These are phyloP conservation scores for Phytophthora ohioensis DNA, from an alignment of 352 stramenopile species.

Conservation along the genomic window DNA sequence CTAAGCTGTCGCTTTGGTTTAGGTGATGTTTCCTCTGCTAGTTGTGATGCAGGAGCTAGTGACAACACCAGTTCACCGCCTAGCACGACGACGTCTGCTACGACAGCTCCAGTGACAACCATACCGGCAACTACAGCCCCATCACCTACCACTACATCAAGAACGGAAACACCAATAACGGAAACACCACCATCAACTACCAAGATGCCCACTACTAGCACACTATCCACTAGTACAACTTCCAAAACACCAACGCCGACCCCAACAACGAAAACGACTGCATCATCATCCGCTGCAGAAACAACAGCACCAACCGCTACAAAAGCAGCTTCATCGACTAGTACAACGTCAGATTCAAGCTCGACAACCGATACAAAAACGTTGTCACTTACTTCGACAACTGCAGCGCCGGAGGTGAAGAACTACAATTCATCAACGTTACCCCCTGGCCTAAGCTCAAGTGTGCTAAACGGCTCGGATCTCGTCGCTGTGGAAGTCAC, in stretches of 20 bases:
- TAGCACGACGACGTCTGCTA: background rate
- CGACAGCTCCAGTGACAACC: background rate
- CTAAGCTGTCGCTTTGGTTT: background rate
- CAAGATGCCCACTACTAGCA: background rate
- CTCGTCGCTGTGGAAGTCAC: constrained; percentile 53
- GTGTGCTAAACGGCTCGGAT: constrained; percentile 45
- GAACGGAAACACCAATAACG: background rate
- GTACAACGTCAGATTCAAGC: background rate
- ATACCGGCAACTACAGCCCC: constrained; percentile 3
- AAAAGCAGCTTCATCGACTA: background rate
- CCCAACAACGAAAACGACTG: background rate
- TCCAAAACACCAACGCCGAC: background rate
- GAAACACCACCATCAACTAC: background rate
- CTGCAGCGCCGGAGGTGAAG: constrained; percentile 26
- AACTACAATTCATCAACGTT: constrained; percentile 52
- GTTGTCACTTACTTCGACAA: constrained; percentile 6
- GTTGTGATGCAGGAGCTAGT: constrained; percentile 8
- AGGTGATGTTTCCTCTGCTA: constrained; percentile 10
- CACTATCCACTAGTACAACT: background rate
- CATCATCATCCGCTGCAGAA: background rate
- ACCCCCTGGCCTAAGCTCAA: constrained; percentile 39
- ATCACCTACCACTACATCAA: background rate
- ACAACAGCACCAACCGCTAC: background rate
- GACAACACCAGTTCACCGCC: constrained; percentile 3
- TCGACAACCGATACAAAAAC: constrained; percentile 1